These are phyloP conservation scores for Hanseniaspora valbyensis DNA, from an alignment of 805 yeast species.

Conservation along the genomic window DNA sequence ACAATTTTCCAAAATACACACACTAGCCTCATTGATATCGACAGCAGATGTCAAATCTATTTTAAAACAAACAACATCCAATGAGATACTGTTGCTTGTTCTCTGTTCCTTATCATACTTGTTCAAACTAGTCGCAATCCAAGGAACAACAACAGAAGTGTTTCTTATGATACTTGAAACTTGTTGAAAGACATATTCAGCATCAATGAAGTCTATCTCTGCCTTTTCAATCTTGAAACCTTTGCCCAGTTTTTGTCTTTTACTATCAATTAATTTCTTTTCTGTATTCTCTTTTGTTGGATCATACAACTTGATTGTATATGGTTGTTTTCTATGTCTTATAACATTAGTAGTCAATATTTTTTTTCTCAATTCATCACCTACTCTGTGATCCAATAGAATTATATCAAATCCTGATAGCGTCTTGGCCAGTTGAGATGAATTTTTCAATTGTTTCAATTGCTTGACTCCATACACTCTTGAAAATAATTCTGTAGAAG, in stretches of 20 bases:
- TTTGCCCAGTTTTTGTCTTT: constrained; percentile 14
- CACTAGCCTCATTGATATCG: constrained; percentile 44
- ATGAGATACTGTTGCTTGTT: constrained; percentile 22
- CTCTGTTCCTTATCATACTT: constrained; percentile 13
- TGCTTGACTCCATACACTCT: constrained; percentile 51
- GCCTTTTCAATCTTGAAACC: constrained; percentile 21
- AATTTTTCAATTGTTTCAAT: constrained; percentile 23
- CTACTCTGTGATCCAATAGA: constrained; percentile 12
- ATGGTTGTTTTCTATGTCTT: constrained; percentile 16
- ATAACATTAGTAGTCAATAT: constrained; percentile 13
- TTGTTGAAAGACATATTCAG: constrained; percentile 53
- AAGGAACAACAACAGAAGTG: constrained; percentile 45
- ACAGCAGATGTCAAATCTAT: constrained; percentile 33
- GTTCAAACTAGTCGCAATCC: constrained; percentile 15
- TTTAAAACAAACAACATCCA: constrained; percentile 36
- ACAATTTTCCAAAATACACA: constrained; percentile 43
- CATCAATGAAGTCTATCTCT: constrained; percentile 42
- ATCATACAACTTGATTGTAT: constrained; percentile 8
- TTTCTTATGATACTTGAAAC: constrained; percentile 52
- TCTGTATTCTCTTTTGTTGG: neutral
- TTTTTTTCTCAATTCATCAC: constrained; percentile 12
- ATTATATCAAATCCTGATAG: constrained; percentile 4
- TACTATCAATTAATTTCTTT: constrained; percentile 3
- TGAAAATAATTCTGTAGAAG: constrained; percentile 51
- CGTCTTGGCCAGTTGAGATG: constrained; percentile 6